Evolutionary conservation across 768 basidiomycete genomes (phyloP), one percentile per base, ranked within the genome.

Genomic region (Leccinum barrowsii): DNA sequence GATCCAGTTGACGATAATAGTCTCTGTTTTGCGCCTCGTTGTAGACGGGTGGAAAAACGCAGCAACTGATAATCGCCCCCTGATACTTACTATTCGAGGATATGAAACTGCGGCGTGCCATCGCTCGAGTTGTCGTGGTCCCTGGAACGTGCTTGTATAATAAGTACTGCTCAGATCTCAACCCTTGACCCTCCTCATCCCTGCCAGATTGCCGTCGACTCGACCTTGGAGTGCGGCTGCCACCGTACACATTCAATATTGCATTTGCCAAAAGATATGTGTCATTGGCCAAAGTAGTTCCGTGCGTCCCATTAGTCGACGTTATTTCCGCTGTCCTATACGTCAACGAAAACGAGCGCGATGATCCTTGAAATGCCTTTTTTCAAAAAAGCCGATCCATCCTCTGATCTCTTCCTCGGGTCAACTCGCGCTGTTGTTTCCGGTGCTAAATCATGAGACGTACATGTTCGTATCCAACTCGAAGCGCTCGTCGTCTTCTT

Each of bases 111-210:
- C 53, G 17, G 61, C 64, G 44, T 67, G 66, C 48, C 40, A n/a
- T 46, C 2, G 13, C 17, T 6, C 37, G n/a, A 21, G 19, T 17
- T 42, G 22, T 46, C 17, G 12, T 42, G 54, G 46, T 55, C 60
- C 66, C 66, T 54, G 64, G 30, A 67, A 67, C 66, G 59, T 67
- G 66, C 46, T 32, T 17, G 44, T 42, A 42, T 42, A 32, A 30
- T 42, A 32, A 30, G 30, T 32, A 55, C 34, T 1, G 4, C 4
- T 51, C 17, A 49, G 3, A 15, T n/a, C 15, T 37, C 42, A 57
- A 54, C 68, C 67, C 67, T 67, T 48, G 30, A 46, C 59, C 67
- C 59, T 58, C 48, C 3, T 24, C 63, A 60, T 24, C 63, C 64
- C 58, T 59, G 1, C 30, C n/a, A n/a, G 44, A 59, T 55, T 24